Conservation (phyloP, 139 green algal genomes). For the Eudorina sp. region DNA sequence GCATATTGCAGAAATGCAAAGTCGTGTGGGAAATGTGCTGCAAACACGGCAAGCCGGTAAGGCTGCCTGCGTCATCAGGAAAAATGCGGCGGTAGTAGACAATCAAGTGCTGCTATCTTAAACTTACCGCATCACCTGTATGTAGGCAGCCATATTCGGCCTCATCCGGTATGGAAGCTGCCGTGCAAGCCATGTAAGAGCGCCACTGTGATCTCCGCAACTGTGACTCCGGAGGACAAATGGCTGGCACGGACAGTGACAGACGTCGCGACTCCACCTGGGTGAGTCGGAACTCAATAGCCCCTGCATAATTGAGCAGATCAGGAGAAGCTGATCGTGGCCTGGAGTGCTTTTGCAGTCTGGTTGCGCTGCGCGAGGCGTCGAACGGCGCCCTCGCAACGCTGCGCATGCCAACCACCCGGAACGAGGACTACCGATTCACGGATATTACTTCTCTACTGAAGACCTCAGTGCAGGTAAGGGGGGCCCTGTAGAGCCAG, state of each 20-base stretch:
- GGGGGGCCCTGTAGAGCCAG: too few species aligned
- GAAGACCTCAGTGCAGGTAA: conserved; percentile 41
- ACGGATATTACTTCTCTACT: conserved; percentile 83
- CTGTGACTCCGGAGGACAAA: conserved; percentile 29
- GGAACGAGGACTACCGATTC: conserved; percentile 90
- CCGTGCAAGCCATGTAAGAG: not conserved
- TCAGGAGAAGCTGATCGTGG: too few species aligned
- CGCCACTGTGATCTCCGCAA: not conserved
- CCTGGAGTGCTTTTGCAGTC: too few species aligned
- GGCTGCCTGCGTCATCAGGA: not conserved
- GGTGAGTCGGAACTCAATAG: not conserved
- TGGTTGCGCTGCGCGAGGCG: not conserved
- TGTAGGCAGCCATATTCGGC: not conserved
- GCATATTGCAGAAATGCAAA: conserved; percentile 22
- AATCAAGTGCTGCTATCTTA: too few species aligned
- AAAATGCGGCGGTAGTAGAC: conserved; percentile 18
- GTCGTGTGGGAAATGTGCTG: not conserved
- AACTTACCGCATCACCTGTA: not conserved
- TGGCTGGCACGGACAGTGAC: conserved; percentile 35
- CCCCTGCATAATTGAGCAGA: not conserved
- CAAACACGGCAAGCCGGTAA: not conserved
- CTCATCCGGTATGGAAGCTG: not conserved
- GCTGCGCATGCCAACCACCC: conserved; percentile 83
- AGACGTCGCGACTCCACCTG: conserved; percentile 13
- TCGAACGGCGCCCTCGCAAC: conserved; percentile 61